phyloP scores from a whole-genome alignment of 257 asterid species.

The Voacanga thouarsii region DNA sequence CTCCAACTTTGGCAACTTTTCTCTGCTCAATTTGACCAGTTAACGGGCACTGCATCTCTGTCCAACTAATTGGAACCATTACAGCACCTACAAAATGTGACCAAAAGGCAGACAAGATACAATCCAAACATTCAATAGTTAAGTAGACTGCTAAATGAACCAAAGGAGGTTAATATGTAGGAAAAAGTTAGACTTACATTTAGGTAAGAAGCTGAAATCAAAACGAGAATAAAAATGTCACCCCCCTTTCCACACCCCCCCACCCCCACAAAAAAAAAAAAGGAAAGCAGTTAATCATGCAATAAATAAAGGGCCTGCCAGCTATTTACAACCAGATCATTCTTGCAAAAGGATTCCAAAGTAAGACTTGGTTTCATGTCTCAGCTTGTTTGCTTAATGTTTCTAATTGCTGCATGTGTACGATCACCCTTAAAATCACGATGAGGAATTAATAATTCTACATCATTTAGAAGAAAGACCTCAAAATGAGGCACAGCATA shows the following conservation, averaged over 20 bases:
- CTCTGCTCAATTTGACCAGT: constrained; percentile 86
- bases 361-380: not conserved
- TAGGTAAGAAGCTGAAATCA: not conserved
- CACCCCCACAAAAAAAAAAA: not conserved
- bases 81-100: constrained; percentile 51
- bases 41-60: constrained; percentile 91
- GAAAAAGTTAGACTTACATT: too few species aligned
- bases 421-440: too few species aligned
- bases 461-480: not conserved
- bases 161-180: too few species aligned
- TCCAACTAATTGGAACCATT: constrained; percentile 95
- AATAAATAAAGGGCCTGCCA: not conserved
- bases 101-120: constrained; percentile 1
- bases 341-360: not conserved
- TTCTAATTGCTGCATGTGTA: too few species aligned
- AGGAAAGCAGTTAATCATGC: too few species aligned
- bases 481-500: not conserved
- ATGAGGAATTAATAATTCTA: too few species aligned
- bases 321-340: not conserved
- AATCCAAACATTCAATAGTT: not conserved
- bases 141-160: too few species aligned
- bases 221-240: not conserved
- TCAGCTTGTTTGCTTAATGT: not conserved
- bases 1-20: constrained; percentile 80
- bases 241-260: too few species aligned